A percentile compares a stretch with the other conserved stretches of the same genome.
These are phyloP conservation scores for Pilatotrama ljubarskyi DNA, from an alignment of 768 basidiomycete species.

Conservation along the genomic window DNA sequence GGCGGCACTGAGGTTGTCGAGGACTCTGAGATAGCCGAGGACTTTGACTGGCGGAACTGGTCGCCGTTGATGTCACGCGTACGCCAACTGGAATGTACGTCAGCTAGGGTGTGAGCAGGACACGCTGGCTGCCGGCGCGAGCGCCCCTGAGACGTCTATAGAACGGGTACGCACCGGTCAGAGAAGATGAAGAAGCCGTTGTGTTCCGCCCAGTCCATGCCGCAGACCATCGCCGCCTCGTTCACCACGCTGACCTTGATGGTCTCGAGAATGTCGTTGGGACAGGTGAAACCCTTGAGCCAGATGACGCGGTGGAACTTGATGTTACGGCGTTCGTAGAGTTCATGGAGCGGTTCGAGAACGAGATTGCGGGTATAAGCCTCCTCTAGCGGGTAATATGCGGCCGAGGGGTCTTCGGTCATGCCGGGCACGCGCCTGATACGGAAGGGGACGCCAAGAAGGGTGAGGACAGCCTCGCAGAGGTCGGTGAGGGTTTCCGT, in stretches of 20 bases:
- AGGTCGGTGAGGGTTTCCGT: constrained; percentile 93
- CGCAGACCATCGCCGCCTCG: constrained; percentile 97
- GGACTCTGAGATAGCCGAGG: constrained; percentile 89
- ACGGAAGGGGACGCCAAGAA: constrained; percentile 90
- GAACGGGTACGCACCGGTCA: constrained; percentile 67
- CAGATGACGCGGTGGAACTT: constrained; percentile 91
- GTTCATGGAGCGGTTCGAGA: constrained; percentile 85
- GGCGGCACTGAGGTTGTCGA: constrained; percentile 91
- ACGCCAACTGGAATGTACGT: constrained; percentile 67
- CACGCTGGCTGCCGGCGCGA: too few species aligned
- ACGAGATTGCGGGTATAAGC: constrained; percentile 92
- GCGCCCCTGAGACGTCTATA: constrained; percentile 1
- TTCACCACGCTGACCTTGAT: constrained; percentile 89
- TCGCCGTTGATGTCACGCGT: constrained; percentile 98
- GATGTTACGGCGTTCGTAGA: constrained; percentile 73
- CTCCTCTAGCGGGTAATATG: constrained; percentile 96
- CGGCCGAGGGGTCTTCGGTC: constrained; percentile 84
- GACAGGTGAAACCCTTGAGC: constrained; percentile 99
- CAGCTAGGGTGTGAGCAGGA: background rate
- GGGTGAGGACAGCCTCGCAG: constrained; percentile 91
- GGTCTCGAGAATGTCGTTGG: constrained; percentile 95
- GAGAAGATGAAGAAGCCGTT: constrained; percentile 98
- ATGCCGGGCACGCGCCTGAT: constrained; percentile 91
- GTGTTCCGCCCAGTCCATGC: constrained; percentile 99
- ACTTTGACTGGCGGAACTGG: constrained; percentile 96